These are phyloP conservation scores for Blepharisma undulans DNA, from an alignment of 169 alveolate genomes.

Conservation along the genomic window DNA sequence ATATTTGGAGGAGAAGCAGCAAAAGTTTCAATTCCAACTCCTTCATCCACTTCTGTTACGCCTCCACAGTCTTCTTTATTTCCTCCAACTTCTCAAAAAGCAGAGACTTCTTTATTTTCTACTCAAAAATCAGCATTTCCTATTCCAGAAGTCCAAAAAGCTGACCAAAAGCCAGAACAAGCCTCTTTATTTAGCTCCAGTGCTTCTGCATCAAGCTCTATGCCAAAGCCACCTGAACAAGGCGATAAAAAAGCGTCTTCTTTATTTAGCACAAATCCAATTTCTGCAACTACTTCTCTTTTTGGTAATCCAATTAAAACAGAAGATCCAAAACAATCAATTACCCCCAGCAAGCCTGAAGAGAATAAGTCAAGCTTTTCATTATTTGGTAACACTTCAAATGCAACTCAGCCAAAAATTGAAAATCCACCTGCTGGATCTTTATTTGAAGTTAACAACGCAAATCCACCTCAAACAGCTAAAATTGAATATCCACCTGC, in stretches of 20 bases:
- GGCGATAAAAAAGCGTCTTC: neutral
- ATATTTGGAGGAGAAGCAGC: neutral
- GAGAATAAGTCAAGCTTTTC: neutral
- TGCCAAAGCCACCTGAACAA: neutral
- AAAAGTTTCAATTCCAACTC: neutral
- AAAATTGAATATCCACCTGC: too few relatives aligned
- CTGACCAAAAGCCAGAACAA: neutral
- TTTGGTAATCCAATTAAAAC: neutral
- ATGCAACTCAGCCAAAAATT: neutral
- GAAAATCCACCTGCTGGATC: neutral
- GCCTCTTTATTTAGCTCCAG: neutral
- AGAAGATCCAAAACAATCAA: neutral
- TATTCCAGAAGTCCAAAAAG: neutral
- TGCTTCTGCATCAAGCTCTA: neutral
- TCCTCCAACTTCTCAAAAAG: neutral
- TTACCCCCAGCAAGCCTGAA: neutral
- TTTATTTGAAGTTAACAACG: too few relatives aligned
- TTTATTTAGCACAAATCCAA: neutral
- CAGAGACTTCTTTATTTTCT: neutral
- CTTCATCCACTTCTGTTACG: neutral
- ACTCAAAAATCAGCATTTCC: neutral
- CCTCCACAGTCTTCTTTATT: neutral
- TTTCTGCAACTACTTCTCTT: neutral
- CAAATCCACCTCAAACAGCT: too few relatives aligned
- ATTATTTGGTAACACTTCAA: neutral